These are phyloP conservation scores for Daldinia concentrica DNA, from an alignment of 495 filamentous ascomycete species.

Conservation along the genomic window DNA sequence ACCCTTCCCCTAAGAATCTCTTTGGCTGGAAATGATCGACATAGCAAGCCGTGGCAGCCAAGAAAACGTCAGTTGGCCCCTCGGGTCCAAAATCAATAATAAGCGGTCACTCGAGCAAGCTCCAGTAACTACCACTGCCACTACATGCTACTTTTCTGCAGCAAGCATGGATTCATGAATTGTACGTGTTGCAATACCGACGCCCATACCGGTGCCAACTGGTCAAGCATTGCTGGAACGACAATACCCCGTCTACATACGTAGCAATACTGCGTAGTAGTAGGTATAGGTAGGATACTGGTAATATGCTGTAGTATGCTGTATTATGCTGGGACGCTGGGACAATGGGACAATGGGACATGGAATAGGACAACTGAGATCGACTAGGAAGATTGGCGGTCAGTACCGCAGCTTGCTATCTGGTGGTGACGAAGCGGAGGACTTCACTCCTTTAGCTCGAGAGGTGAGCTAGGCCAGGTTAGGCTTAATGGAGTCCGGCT, in stretches of 20 bases:
- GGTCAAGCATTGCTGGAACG: conserved; percentile 38
- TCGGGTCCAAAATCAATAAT: conserved; percentile 35
- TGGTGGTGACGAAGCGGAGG: conserved; percentile 40
- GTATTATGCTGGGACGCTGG: background rate
- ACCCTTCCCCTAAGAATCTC: conserved; percentile 27
- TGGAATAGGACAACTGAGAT: conserved; percentile 40
- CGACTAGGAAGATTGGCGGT: conserved; percentile 43
- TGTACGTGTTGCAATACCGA: conserved; percentile 33
- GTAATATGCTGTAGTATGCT: background rate
- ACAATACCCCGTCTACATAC: conserved; percentile 15
- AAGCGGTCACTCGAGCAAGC: conserved; percentile 33
- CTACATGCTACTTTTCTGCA: conserved; percentile 11
- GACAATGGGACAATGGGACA: conserved; percentile 30
- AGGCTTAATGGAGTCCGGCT: conserved; percentile 33
- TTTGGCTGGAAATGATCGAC: conserved; percentile 40
- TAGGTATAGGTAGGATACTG: background rate
- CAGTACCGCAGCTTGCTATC: conserved; percentile 34
- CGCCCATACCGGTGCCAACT: conserved; percentile 40
- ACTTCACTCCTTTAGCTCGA: conserved; percentile 32
- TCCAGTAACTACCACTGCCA: conserved; percentile 9
- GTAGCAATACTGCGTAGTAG: conserved; percentile 6
- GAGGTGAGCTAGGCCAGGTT: conserved; percentile 33
- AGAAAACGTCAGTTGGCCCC: conserved; percentile 42
- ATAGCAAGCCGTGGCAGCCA: conserved; percentile 33
- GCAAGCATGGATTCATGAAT: conserved; percentile 7